Base-by-base conservation (phyloP, 306 rosid species). In the Erythrophleum fordii region DNA sequence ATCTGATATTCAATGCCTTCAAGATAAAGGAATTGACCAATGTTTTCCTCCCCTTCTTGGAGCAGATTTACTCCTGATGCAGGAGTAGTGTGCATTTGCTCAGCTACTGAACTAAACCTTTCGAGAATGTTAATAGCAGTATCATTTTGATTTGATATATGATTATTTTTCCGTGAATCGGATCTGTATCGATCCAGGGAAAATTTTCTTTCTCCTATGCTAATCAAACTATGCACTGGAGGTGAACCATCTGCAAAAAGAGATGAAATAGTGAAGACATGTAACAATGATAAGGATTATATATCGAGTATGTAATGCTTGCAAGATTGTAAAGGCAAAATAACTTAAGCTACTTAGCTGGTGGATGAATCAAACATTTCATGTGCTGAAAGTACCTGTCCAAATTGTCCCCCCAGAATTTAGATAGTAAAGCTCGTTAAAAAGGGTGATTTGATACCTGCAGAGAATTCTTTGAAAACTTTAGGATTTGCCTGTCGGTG, bases 1-100 rank as follows among this genome's bases (percentile, higher is more conserved):
- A 95, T 92, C 65, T 77, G 90, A 89, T 95, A 95, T 85, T 95
- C 99, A 66, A 86, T 59, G 72, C 99, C 99, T 91, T 95, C 99
- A 34, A 91, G 89, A 84, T 90, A 92, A 74, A 95, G 94, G 87
- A 95, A 95, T 77, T 92, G 99, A 49, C 99, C 99, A 58, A 95
- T 87, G 82, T 95, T 95, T 85, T 95, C 99, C 65, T 95, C 97
- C 80, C 97, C 97, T 71, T 91, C 84, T 82, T 95, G 91, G 80
- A 95, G 99, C 79, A 95, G 86, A 87, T 85, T 86, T 74, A 89
- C 78, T 72, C 99, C 99, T 56, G 75, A 76, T 78, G 90, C 84
- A 20, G 66, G 29, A 69, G 86, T 83, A 41, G 85, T 48, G 45
- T 87, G 91, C n/a, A 85, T 69, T 88, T 89, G 83, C 86, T 91